phyloP scores from a whole-genome alignment of 257 asterid species.

The Solanum chaucha region DNA sequence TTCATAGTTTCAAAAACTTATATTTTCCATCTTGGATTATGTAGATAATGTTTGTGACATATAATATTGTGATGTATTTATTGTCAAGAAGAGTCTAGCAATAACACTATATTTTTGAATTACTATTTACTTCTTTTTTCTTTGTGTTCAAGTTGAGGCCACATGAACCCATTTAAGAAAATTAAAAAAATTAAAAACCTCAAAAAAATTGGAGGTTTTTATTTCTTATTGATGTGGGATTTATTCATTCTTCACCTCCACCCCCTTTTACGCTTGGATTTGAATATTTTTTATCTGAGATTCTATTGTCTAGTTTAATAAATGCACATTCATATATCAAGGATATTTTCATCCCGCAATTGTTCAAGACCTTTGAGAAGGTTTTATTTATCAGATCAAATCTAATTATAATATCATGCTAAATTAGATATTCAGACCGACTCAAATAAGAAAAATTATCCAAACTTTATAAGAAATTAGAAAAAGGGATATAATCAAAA shows the following conservation, averaged over 20 bases:
- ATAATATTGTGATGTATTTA: neutral
- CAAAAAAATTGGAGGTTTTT: rapidly evolving
- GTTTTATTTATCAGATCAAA: too few species aligned
- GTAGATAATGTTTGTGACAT: neutral
- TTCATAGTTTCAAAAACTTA: neutral
- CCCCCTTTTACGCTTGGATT: neutral
- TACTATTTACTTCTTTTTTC: neutral
- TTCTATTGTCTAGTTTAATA: neutral
- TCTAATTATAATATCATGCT: too few species aligned
- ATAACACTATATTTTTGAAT: neutral
- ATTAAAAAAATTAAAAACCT: too few species aligned
- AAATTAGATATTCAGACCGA: neutral
- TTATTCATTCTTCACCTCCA: too few species aligned
- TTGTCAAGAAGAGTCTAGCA: neutral
- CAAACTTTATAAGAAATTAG: too few species aligned
- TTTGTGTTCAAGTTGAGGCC: neutral
- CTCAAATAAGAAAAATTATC: neutral
- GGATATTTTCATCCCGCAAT: neutral
- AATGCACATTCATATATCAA: neutral
- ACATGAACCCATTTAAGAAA: neutral
- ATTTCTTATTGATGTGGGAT: too few species aligned
- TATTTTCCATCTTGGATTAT: neutral
- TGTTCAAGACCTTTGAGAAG: neutral
- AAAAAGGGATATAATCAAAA: too few species aligned
- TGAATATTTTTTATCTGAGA: too few species aligned